Base-by-base conservation (phyloP, 495 filamentous ascomycete species). In the Talaromyces adpressus region DNA sequence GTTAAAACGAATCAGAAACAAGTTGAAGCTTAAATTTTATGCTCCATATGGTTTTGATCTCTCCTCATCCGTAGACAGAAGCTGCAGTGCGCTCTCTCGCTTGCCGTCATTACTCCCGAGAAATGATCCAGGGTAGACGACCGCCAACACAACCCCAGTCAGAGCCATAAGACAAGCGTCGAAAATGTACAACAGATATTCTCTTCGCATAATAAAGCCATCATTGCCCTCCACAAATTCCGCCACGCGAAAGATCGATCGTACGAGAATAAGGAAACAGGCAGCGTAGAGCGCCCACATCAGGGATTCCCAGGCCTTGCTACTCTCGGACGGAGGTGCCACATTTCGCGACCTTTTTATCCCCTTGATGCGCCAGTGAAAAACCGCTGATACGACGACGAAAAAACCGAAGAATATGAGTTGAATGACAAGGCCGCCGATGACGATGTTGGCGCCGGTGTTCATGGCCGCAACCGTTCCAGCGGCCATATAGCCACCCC, bases 151-250 rank as follows among this genome's bases (percentile, higher is more conserved):
- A 23, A 22, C 7, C 1, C 59, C 54, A 16, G 79, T 80, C 1
- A 67, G 7, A 16, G 80, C 57, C 85, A 90, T 89, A 27, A 85
- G 69, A 36, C 76, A 57, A 39, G 77, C 73, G 65, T 90, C 87
- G 62, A 89, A 89, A 14, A 87, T 69, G 65, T 87, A 89, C 57
- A 89, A 64, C 59, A 82, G 77, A 69, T 78, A 79, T 71, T 89
- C 87, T 62, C 81, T 77, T 6, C 59, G 66, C 63, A 88, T 68
- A 25, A 82, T 66, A 60, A 70, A 80, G 0, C 86, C 85, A 20
- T 77, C 71, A 54, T 82, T 71, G 0, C 87, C 86, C 72, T 84
- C 74, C 0, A 79, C 57, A 61, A 85, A 90, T 72, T 91, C 87
- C 0, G 85, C 70, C 20, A 86, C 74, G 22, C 87, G 77, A 68